Conservation (phyloP, 257 asterid genomes). For the Nyctanthes arbortristis region DNA sequence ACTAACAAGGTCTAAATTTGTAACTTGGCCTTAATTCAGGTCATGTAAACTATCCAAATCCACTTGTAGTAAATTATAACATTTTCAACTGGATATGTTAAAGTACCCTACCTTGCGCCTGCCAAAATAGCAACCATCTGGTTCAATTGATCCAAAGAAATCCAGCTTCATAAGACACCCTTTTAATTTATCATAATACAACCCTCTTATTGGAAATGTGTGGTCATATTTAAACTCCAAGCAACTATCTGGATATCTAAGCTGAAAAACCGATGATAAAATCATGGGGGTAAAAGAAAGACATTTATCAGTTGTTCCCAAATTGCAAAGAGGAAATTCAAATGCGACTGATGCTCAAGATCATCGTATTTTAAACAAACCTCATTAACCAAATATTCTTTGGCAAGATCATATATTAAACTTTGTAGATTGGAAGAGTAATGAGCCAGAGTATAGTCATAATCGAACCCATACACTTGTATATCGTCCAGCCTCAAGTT, state of each 20-base stretch:
- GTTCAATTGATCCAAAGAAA: constrained; percentile 97
- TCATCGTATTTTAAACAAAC: constrained; percentile 46
- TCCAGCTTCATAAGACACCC: constrained; percentile 96
- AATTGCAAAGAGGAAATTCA: constrained; percentile 6
- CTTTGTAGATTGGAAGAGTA: constrained; percentile 82
- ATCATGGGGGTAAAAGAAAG: constrained; percentile 1
- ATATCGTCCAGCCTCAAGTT: constrained; percentile 85
- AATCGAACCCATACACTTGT: constrained; percentile 93
- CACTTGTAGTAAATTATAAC: constrained; percentile 4
- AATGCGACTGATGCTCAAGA: neutral
- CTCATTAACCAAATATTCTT: constrained; percentile 89
- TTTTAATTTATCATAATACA: constrained; percentile 85
- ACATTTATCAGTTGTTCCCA: constrained; percentile 10
- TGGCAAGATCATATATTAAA: constrained; percentile 89
- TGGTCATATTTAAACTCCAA: constrained; percentile 73
- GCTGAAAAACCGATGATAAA: constrained; percentile 71
- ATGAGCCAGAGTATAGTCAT: constrained; percentile 97
- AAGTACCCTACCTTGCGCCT: constrained; percentile 67
- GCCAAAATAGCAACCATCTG: constrained; percentile 95
- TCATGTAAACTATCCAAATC: neutral
- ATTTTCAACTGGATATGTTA: constrained; percentile 3
- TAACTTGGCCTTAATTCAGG: neutral
- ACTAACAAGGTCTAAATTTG: neutral
- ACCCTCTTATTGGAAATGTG: constrained; percentile 92
- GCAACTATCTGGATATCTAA: constrained; percentile 87